Base-by-base conservation (phyloP, 2,329 filamentous ascomycete species). In the Talaromyces sp. region DNA sequence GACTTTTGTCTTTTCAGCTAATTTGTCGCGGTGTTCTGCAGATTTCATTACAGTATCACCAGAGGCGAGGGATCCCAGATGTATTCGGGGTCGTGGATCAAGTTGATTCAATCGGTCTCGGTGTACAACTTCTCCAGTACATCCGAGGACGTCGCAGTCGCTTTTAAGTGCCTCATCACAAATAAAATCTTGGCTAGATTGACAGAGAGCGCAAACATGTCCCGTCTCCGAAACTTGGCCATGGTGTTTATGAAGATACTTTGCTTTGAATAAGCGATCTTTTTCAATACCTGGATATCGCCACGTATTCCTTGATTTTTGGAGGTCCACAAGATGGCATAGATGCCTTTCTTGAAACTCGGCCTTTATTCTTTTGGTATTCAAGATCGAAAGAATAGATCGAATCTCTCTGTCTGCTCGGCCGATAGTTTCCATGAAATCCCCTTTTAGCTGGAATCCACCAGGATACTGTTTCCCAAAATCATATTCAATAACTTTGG, bases 41-140 rank as follows among this genome's bases (percentile, higher is more conserved):
- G 70, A 71, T 46, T 74, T 77, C 60, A 80, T 73, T 1, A 79
- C 73, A 1, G 65, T 67, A 53, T 56, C 56, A 2, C 50, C 56
- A 31, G 48, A 58, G 15, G 41, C 33, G 40, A 15, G 53, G 36
- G 1, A 8, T 13, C 0, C 77, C 76, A 35, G 77, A 43, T 75
- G 71, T 0, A 78, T 57, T 0, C 11, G 59, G 39, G 70, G 70
- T 22, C 43, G 36, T 22, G 36, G 57, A 41, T 55, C 25, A 25
- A 7, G 10, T n/a, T 9, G 36, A 28, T 17, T 25, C 6, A 57
- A 28, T 9, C 46, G 55, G 25, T 11, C 37, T 28, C 55, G 55
- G 7, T 52, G 21, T 5, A 52, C 35, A 13, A 57, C n/a, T 8
- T 11, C 15, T 10, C 41, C 46, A 28, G 19, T 13, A 11, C 55